phyloP scores from a whole-genome alignment of 257 asterid genomes.

The Linderniella brevidens region DNA sequence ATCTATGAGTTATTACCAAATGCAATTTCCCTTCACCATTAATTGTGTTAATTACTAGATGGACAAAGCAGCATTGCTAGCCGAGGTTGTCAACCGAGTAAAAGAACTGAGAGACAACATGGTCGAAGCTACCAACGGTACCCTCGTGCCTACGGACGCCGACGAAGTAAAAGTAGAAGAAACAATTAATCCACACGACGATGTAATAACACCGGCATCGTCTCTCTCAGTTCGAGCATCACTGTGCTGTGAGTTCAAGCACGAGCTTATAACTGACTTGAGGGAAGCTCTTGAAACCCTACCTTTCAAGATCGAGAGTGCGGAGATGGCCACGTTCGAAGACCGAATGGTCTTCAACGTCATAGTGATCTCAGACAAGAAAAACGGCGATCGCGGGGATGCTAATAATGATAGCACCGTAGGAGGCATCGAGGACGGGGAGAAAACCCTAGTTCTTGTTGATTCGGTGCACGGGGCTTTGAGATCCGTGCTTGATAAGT shows the following conservation, averaged over 20 bases:
- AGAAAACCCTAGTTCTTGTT: conserved; percentile 20
- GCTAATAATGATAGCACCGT: conserved; percentile 12
- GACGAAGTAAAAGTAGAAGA: conserved; percentile 62
- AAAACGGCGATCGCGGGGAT: no score
- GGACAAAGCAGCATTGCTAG: conserved; percentile 82
- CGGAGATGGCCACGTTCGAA: conserved; percentile 69
- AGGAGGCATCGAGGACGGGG: no score
- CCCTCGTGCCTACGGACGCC: conserved; percentile 51
- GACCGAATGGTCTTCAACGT: conserved; percentile 48
- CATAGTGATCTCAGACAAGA: conserved; percentile 31
- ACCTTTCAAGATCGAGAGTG: conserved; percentile 35
- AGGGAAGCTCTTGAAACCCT: conserved; percentile 46
- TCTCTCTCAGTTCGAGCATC: conserved; percentile 37
- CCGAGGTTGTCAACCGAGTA: conserved; percentile 50
- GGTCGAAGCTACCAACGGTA: conserved; percentile 36
- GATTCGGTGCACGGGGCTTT: conserved; percentile 38
- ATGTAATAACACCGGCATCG: conserved; percentile 12
- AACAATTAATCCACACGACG: conserved; percentile 14
- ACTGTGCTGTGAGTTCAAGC: conserved; percentile 63
- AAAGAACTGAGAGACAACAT: conserved; percentile 29
- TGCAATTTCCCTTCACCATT: no score
- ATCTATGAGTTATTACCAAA: no score
- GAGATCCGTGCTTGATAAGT: conserved; percentile 58
- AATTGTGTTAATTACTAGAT: conserved; percentile 32
- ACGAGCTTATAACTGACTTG: conserved; percentile 44